phyloP scores from a whole-genome alignment of 2,329 filamentous ascomycete genomes.

The Sclerotinia subarctica region DNA sequence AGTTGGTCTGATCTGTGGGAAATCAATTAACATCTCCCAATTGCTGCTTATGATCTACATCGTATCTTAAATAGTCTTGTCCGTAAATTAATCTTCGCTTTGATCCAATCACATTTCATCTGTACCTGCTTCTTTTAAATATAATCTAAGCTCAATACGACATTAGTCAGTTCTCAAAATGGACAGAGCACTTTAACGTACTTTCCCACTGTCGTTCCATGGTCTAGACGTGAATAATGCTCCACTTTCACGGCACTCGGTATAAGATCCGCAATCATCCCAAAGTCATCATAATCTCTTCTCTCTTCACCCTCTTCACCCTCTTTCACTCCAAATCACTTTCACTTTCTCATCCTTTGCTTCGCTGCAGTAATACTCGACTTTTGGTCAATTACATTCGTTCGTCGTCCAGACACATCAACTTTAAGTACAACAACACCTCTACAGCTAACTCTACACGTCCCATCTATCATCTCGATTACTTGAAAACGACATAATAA shows the following conservation, averaged over 20 bases:
- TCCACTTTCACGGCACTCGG: conserved; percentile 3
- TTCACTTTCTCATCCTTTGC: background rate
- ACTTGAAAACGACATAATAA: conserved; percentile 24
- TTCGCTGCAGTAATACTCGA: background rate
- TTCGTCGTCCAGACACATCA: background rate
- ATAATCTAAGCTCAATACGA: background rate
- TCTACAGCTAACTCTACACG: conserved; percentile 20
- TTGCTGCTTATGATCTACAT: background rate
- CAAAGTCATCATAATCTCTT: conserved; percentile 2
- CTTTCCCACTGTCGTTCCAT: background rate
- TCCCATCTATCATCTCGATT: conserved; percentile 19
- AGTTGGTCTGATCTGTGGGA: background rate
- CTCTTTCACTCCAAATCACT: background rate
- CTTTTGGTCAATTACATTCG: conserved; percentile 18
- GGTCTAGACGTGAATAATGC: background rate
- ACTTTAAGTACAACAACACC: background rate
- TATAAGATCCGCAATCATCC: conserved; percentile 12
- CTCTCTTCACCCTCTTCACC: background rate
- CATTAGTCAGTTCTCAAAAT: background rate
- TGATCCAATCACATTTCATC: background rate
- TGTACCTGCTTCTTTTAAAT: background rate
- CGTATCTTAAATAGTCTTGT: background rate
- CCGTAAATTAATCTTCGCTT: background rate
- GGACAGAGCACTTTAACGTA: background rate
- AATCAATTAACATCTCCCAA: too few relatives aligned